Evolutionary conservation across 2,329 filamentous ascomycete species (phyloP), one percentile per base, ranked within the genome.

Genomic region (Fusarium guadeloupense): DNA sequence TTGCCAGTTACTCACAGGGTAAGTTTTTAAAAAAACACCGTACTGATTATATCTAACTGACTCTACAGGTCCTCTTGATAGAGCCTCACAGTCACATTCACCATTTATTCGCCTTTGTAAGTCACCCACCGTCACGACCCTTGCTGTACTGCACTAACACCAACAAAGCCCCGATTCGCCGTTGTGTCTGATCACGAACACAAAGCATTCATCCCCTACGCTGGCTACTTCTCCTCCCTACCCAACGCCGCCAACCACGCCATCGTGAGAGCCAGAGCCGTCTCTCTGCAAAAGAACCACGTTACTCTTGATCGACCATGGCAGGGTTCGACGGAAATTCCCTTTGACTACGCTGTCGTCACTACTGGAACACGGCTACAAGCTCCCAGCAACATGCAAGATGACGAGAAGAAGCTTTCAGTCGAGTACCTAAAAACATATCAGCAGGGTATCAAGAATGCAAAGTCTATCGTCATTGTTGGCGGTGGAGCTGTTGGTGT

Each of bases 31-130:
- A 2, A 16, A 1, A 9, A 0, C 2, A 8, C 7, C 2, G 13
- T 14, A n/a, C 1, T 2, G n/a, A 3, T 1, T 1, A 39, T 0
- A 4, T 9, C 8, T 5, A 4, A 5, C 33, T 54, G 9, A 49
- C 13, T n/a, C 2, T n/a, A 4, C 5, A 76, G 41, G 78, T 83
- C 2, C 59, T 83, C 0, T 60, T 83, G 6, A 70, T 84, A 23
- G 82, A 85, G 59, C 80, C 77, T 45, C 81, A 83, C 52, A 79
- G 77, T 9, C 82, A 84, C 67, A 80, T 84, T 55, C 78, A 84
- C 51, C 81, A 79, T 47, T 71, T 77, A 0, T 85, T 80, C n/a
- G 68, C 68, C 5, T 82, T 84, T 56, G 68, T 70, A 31, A 57
- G 68, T 59, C 19, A 5, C 3, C 1, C 1, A 20, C 3, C n/a